Conservation (phyloP, 768 basidiomycete species). For the Naganishia randhawae region DNA sequence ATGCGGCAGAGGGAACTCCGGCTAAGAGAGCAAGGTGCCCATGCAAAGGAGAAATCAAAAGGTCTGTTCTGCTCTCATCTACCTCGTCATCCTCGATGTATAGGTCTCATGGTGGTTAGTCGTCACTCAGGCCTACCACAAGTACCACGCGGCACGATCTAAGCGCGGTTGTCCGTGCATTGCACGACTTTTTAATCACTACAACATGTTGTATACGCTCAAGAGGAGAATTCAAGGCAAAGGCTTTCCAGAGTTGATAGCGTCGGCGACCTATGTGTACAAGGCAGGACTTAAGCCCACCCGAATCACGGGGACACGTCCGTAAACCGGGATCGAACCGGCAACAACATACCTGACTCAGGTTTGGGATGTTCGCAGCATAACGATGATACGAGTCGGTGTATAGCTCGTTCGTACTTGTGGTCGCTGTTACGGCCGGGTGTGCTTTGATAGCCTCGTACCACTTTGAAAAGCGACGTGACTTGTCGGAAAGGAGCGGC, state of each 20-base stretch:
- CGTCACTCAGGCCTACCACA: conserved; percentile 18
- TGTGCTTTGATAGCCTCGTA: conserved; percentile 15
- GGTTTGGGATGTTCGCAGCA: conserved; percentile 23
- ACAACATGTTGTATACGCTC: no score
- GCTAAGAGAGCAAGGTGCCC: conserved; percentile 61
- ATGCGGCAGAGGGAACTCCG: conserved; percentile 72
- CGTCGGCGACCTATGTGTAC: conserved; percentile 18
- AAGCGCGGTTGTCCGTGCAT: no score
- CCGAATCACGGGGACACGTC: no score
- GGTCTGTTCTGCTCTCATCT: conserved; percentile 12
- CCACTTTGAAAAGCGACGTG: conserved; percentile 20
- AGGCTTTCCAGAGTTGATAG: conserved; percentile 20
- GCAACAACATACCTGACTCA: conserved; percentile 22
- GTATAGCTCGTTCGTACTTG: conserved; percentile 24
- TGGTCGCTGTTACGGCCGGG: conserved; percentile 22
- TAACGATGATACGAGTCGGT: conserved; percentile 27
- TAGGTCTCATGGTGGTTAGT: not conserved
- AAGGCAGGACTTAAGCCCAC: no score
- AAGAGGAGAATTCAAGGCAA: no score
- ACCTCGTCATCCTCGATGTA: not conserved
- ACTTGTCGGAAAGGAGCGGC: conserved; percentile 1
- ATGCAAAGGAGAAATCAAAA: conserved; percentile 36
- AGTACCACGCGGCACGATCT: conserved; percentile 22
- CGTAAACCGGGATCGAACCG: not conserved
- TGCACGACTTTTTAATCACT: no score